Base-by-base conservation (phyloP, 2,329 filamentous ascomycete species). In the Acrocalymma vagum region DNA sequence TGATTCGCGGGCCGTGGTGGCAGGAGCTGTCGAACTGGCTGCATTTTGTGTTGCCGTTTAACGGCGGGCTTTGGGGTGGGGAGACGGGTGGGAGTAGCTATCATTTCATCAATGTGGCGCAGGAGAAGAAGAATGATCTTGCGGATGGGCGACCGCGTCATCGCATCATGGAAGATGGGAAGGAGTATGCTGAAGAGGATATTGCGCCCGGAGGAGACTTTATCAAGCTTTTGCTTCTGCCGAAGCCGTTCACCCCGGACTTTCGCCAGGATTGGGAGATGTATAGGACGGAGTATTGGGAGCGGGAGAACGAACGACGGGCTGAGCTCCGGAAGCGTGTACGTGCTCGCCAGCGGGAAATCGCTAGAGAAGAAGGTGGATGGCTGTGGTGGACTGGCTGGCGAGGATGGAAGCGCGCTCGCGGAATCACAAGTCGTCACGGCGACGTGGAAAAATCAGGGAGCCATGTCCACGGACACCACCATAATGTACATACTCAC, bases 181-280 rank as follows among this genome's bases (percentile, higher is more conserved):
- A 75, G 40, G 67, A 67, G 29, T 80, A 81, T 37, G 84, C 90
- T 40, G 92, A 96, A 64, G 93, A 97, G 70, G 94, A 97, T 62
- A 79, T 99, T 28, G 87, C 90, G 1, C 84, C 89, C 0, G 93
- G 92, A 0, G 94, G 94, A 3, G 91, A 97, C 71, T 88, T 93
- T 63, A 86, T 99, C 57, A 94, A 95, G 69, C 80, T 99, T 1
- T 77, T 97, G 13, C 78, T 99, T 6, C 81, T 96, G 9, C 90
- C 94, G 1, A 99, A 99, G 66, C 91, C 92, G 0, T 99, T 99
- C 63, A 95, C 90, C 5, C 87, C 94, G 0, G 90, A 90, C 30
- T 99, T 99, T 63, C 82, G 94, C 14, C 92, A 97, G 68, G 95
- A 96, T 53, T 99, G 94, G 94, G 94, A 99, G 63, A 79, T 93